Evolutionary conservation across 352 stramenopile species (phyloP), one percentile per base, ranked within the genome.

Genomic region (Globisporangium splendens): DNA sequence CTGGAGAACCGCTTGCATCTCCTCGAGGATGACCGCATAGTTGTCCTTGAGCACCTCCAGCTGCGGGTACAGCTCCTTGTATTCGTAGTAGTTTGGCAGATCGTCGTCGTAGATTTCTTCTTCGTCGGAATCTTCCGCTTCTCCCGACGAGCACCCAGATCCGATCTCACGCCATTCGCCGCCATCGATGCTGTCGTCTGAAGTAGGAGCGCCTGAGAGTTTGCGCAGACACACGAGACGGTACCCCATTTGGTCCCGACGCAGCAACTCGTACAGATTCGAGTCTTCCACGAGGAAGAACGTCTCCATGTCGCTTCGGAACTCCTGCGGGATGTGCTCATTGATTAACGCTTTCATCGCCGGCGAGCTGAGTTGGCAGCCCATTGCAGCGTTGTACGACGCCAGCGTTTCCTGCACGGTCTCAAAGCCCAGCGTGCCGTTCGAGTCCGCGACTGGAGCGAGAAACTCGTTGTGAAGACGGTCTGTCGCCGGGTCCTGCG

Each of bases 101-200:
- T 90, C 76, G 10, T 82, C 72, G 62, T 94, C 84, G 21, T 88
- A 64, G 58, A 94, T 92, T 41, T 83, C 71, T 24, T 82, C 77
- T 3, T 67, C 54, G 8, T 84, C 75, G 10, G 70, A 65, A 18
- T 64, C 63, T 10, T 85, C 64, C 18, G 64, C 56, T 2, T 64
- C 55, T 11, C 55, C 47, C 8, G 47, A 48, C 13, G 44, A 55
- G 11, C 68, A 35, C 0, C 69, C 58, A 20, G 71, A 44, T 1
- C 63, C 56, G 18, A 35, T 35, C 7, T 73, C 64, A 38, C 66
- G 70, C 59, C 54, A 73, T 15, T 70, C 61, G 4, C 57, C 65
- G 13, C 72, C 53, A 7, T 79, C 66, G 20, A 68, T 59, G 22
- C 68, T 61, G 20, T 79, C 73, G 46, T 72, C 60, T 31, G 24